These are phyloP conservation scores for Ophiocordyceps camponoti-saundersi DNA, from an alignment of 2,329 filamentous ascomycete genomes.

Conservation along the genomic window DNA sequence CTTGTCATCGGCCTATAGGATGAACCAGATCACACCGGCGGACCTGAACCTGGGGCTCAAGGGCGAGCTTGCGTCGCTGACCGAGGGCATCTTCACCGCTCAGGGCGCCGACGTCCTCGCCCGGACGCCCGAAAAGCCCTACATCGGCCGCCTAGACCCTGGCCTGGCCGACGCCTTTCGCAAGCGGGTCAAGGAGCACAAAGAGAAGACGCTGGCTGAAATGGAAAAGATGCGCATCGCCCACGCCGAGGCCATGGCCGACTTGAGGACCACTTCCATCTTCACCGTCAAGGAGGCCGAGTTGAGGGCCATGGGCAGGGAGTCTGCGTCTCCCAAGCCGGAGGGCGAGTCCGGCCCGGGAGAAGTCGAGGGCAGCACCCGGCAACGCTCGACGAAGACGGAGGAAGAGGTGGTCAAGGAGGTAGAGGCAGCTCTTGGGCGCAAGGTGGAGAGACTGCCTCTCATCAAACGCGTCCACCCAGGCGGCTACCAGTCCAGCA, in stretches of 20 bases:
- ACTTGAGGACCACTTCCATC: constrained; percentile 52
- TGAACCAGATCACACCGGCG: constrained; percentile 69
- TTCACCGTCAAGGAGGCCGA: constrained; percentile 62
- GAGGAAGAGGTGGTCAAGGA: constrained; percentile 60
- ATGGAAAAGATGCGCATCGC: constrained; percentile 70
- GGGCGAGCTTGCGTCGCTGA: constrained; percentile 67
- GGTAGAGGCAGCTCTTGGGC: constrained; percentile 55
- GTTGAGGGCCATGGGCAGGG: constrained; percentile 48
- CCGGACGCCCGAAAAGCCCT: constrained; percentile 35
- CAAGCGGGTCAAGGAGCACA: constrained; percentile 55
- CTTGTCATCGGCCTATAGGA: constrained; percentile 74
- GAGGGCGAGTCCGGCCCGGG: not conserved
- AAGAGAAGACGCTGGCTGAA: constrained; percentile 59
- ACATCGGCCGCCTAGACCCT: constrained; percentile 46
- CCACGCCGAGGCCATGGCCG: constrained; percentile 59
- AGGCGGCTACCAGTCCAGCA: constrained; percentile 50
- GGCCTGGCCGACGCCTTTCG: constrained; percentile 75
- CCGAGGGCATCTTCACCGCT: constrained; percentile 67
- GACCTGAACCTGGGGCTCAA: constrained; percentile 75
- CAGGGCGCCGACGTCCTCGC: constrained; percentile 31
- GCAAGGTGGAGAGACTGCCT: constrained; percentile 45
- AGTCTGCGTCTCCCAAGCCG: constrained; percentile 23
- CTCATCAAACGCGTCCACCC: constrained; percentile 57
- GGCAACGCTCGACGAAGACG: constrained; percentile 27
- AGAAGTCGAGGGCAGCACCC: constrained; percentile 22